Evolutionary conservation across 2,329 filamentous ascomycete species (phyloP).

Genomic region (Laburnicola sp.): DNA sequence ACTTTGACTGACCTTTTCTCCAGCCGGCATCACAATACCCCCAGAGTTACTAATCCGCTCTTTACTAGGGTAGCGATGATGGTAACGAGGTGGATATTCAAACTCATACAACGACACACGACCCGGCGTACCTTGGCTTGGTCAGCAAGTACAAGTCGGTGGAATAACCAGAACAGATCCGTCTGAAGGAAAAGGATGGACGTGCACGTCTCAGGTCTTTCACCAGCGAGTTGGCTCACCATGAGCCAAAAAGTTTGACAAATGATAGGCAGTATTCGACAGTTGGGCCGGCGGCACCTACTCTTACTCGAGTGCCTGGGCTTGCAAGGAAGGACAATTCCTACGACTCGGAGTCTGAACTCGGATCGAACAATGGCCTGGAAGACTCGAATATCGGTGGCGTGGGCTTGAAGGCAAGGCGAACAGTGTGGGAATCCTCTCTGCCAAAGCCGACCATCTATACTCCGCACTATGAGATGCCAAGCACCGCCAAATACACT

Average conservation of each 20-base stretch:
- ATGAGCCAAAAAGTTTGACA: not conserved
- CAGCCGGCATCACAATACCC: conserved; percentile 56
- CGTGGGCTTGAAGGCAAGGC: not conserved
- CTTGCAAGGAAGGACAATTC: not conserved
- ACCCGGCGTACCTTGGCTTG: conserved; percentile 14
- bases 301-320: not conserved
- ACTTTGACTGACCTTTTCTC: conserved; percentile 34
- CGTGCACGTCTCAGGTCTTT: conserved; percentile 21
- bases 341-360: not conserved
- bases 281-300: not conserved
- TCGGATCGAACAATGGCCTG: not conserved
- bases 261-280: too few species aligned
- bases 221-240: conserved; percentile 16
- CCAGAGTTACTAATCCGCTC: conserved; percentile 52
- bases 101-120: conserved; percentile 19
- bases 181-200: conserved; percentile 21
- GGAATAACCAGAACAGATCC: conserved; percentile 16
- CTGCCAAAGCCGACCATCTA: not conserved
- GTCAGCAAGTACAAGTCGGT: conserved; percentile 14
- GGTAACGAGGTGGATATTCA: conserved; percentile 10
- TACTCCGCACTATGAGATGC: not conserved
- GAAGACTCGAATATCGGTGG: not conserved
- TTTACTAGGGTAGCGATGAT: conserved; percentile 27
- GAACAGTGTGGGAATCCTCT: conserved; percentile 2
- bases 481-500: not conserved